Conservation (phyloP, 1,284 basidiomycete genomes). For the Fistulinella staudtii region DNA sequence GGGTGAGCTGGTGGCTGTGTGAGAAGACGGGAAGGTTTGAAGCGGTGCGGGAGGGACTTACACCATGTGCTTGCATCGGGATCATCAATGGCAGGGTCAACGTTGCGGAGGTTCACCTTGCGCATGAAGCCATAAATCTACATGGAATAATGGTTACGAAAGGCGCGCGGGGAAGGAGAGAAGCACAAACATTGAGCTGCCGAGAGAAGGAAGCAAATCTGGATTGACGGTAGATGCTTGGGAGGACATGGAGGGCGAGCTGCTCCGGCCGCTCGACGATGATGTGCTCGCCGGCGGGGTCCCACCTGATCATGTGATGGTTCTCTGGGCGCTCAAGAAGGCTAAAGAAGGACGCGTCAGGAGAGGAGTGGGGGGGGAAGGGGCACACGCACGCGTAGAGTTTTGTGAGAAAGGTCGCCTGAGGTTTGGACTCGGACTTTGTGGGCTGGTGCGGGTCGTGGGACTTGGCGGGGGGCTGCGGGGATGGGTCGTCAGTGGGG, state of each 20-base stretch:
- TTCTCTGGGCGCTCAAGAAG: slow-evolving; percentile 82
- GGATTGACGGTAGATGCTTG: slow-evolving; percentile 87
- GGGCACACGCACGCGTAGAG: slow-evolving; percentile 74
- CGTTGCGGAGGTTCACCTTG: slow-evolving; percentile 87
- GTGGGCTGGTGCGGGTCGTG: slow-evolving; percentile 49
- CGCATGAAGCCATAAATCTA: slow-evolving; percentile 96
- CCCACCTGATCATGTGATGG: slow-evolving; percentile 92
- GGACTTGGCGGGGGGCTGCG: slow-evolving; percentile 37
- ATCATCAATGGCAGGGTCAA: slow-evolving; percentile 88
- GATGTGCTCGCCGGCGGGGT: slow-evolving; percentile 84
- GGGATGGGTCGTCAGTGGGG: slow-evolving; percentile 47
- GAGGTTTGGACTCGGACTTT: slow-evolving; percentile 68
- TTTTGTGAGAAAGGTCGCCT: slow-evolving; percentile 89
- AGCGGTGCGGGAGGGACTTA: slow-evolving; percentile 43
- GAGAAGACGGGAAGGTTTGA: slow-evolving; percentile 15
- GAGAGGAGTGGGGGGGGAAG: neutral
- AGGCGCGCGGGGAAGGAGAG: slow-evolving; percentile 19
- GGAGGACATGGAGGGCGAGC: slow-evolving; percentile 83
- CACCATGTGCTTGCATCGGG: slow-evolving; percentile 93
- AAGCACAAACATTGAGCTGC: slow-evolving; percentile 79
- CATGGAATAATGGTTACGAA: slow-evolving; percentile 17
- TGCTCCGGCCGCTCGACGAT: slow-evolving; percentile 89
- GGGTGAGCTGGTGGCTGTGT: slow-evolving; percentile 64
- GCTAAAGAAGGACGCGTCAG: slow-evolving; percentile 39
- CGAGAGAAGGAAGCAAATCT: slow-evolving; percentile 91